Conservation (phyloP, 129 eudicot species). For the Flaveria trinervia region DNA sequence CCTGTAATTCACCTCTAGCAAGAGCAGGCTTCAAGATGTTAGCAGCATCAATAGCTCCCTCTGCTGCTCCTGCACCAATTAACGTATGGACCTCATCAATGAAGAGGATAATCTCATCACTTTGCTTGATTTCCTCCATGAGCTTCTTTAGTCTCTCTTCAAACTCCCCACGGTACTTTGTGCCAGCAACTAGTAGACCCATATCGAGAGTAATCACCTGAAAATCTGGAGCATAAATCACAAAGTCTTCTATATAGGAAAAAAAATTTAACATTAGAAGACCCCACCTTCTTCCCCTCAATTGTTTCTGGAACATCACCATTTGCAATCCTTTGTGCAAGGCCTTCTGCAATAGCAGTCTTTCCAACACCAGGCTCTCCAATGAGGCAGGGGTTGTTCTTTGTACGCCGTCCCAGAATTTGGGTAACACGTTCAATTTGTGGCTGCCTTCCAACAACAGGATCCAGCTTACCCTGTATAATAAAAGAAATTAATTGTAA, state of each 20-base stretch:
- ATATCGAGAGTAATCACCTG: slow-evolving; percentile 63
- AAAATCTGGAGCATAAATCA: slow-evolving; percentile 23
- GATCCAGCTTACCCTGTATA: slow-evolving; percentile 80
- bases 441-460: slow-evolving; percentile 80
- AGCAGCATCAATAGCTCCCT: slow-evolving; percentile 63
- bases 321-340: slow-evolving; percentile 79
- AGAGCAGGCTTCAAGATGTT: slow-evolving; percentile 90
- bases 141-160: slow-evolving; percentile 86
- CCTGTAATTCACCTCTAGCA: slow-evolving; percentile 95
- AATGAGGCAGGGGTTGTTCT: slow-evolving; percentile 85
- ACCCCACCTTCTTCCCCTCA: slow-evolving; percentile 79
- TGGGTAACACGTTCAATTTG: slow-evolving; percentile 92
- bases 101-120: slow-evolving; percentile 79
- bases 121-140: slow-evolving; percentile 91
- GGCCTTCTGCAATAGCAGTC: slow-evolving; percentile 94
- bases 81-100: slow-evolving; percentile 92
- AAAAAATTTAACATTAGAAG: neutral
- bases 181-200: slow-evolving; percentile 75
- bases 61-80: slow-evolving; percentile 76
- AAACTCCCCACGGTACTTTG: slow-evolving; percentile 90
- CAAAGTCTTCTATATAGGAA: neutral
- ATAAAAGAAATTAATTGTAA: neutral
- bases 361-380: slow-evolving; percentile 97
- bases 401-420: slow-evolving; percentile 79
- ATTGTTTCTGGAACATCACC: slow-evolving; percentile 96